Base-by-base conservation (phyloP, 805 yeast species). In the Candida awuae region DNA sequence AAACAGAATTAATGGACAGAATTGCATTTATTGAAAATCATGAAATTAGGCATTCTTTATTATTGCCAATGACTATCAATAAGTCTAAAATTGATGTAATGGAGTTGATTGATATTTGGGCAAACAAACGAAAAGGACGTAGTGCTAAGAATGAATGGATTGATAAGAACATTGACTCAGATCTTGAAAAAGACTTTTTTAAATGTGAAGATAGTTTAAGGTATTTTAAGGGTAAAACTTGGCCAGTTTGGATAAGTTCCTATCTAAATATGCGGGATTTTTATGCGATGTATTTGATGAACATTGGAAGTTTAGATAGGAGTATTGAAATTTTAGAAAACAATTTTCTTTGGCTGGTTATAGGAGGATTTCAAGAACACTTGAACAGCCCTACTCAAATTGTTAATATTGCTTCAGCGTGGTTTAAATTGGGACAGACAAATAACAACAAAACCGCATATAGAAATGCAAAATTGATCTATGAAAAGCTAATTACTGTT, bases 161-260 rank as follows among this genome's bases (percentile, higher is more conserved):
- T 22, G 44, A 49, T 10, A 43, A 43, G 9, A 38, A 55, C 34
- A 43, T 54, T 29, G 39, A 49, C 1, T 41, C 47, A 4, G 40
- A 46, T 4, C 42, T 38, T 13, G 49, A 51, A 3, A 26, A 40
- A 18, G 47, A 48, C 12, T 51, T 51, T 32, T 33, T 56, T 20
- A 44, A 44, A 18, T 46, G 45, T 20, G 56, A 57, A 59, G 29
- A 39, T 6, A 37, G 38, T 3, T 52, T 72, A 6, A 32, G 49
- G 32, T 28, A 22, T 20, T 36, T 35, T 8, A 42, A 40, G 12
- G 37, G 32, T 30, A 40, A 34, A 67, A 29, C 76, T 2, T 81
- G 84, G 84, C 78, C 73, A 39, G 82, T 80, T 3, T 87, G 84
- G 55, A 66, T 78, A 27, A 84, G 81, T 41, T 95, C 86, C 50